phyloP scores from a whole-genome alignment of 192 early-diverging fungal species.

The Umbelopsis ramanniana region DNA sequence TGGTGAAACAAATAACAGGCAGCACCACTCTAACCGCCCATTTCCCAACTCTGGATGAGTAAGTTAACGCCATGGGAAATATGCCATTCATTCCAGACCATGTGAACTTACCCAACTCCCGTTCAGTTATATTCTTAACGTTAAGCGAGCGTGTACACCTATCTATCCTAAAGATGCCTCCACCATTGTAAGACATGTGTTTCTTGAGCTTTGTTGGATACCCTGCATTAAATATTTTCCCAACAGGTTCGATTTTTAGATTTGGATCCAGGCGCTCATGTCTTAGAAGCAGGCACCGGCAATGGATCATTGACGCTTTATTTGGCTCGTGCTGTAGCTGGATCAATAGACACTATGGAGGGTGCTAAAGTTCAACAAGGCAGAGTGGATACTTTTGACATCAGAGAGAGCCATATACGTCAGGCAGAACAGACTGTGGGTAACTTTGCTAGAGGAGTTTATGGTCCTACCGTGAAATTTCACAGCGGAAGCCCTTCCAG shows the following conservation, averaged over 20 bases:
- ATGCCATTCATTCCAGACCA: background rate
- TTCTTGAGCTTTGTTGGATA: background rate
- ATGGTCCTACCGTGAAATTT: slow-evolving; percentile 49
- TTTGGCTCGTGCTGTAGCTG: slow-evolving; percentile 58
- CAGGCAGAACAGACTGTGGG: slow-evolving; percentile 55
- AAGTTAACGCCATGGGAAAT: slow-evolving; percentile 11
- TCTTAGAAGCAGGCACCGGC: slow-evolving; percentile 73
- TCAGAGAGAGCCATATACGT: slow-evolving; percentile 38
- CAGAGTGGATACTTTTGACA: slow-evolving; percentile 61
- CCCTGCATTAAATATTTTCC: background rate
- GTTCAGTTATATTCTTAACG: slow-evolving; percentile 34
- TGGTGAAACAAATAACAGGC: background rate
- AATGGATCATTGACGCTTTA: slow-evolving; percentile 68
- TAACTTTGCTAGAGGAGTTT: slow-evolving; percentile 54
- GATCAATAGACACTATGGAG: slow-evolving; percentile 15
- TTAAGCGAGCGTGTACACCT: slow-evolving; percentile 44
- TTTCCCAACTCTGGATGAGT: slow-evolving; percentile 51
- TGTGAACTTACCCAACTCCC: background rate
- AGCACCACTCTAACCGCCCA: slow-evolving; percentile 38
- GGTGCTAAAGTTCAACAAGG: slow-evolving; percentile 4
- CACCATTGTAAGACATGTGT: slow-evolving; percentile 37
- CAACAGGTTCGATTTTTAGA: slow-evolving; percentile 58
- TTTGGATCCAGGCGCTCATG: slow-evolving; percentile 51
- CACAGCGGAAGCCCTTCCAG: slow-evolving; percentile 38
- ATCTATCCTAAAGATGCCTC: slow-evolving; percentile 74